These are phyloP conservation scores for Parsonsia alboflavescens DNA, from an alignment of 257 asterid genomes.

Conservation along the genomic window DNA sequence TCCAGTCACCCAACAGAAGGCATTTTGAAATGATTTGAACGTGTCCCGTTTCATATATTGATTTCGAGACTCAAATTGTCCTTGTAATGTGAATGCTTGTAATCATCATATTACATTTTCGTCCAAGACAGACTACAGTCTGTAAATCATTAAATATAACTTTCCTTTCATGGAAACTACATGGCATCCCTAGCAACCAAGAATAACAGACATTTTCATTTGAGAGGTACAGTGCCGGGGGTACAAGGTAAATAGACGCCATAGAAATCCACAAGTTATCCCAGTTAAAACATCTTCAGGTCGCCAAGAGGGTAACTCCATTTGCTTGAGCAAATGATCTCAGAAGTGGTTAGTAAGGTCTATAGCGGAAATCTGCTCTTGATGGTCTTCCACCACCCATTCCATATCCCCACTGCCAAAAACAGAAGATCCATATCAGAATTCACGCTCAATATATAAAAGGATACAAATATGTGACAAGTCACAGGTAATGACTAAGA, in stretches of 20 bases:
- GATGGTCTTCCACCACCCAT: constrained; percentile 78
- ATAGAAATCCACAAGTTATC: background rate
- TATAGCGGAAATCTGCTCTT: constrained; percentile 72
- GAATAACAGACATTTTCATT: background rate
- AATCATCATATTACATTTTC: background rate
- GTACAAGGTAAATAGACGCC: background rate
- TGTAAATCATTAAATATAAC: background rate
- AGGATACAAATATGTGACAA: background rate
- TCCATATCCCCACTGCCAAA: constrained; percentile 90
- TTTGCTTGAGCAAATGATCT: background rate
- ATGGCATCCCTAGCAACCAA: background rate
- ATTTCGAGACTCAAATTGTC: background rate
- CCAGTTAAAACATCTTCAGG: background rate
- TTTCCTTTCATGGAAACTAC: background rate
- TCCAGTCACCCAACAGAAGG: background rate
- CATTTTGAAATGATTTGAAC: background rate
- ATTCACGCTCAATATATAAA: background rate
- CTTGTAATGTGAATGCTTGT: no score
- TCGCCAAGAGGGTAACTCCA: background rate
- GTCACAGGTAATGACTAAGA: background rate
- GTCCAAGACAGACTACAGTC: background rate
- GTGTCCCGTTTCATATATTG: background rate
- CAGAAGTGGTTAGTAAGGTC: constrained; percentile 57
- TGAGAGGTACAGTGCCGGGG: background rate
- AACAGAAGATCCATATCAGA: background rate